phyloP scores from a whole-genome alignment of 2,329 filamentous ascomycete species.

The Venturia effusa region DNA sequence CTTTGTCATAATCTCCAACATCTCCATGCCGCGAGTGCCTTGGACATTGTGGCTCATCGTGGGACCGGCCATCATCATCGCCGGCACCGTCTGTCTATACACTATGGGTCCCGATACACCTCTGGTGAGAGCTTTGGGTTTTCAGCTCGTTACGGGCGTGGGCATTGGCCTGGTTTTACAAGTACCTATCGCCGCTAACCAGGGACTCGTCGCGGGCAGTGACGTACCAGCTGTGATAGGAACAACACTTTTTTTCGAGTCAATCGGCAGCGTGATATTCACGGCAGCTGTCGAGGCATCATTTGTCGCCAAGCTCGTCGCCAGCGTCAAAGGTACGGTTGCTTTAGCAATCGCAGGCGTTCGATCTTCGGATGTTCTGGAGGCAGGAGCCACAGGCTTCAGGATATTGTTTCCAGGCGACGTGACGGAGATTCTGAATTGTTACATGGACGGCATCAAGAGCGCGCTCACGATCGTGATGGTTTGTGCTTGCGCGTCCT shows the following conservation, averaged over 20 bases:
- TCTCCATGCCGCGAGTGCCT: slow-evolving; percentile 21
- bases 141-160: slow-evolving; percentile 33
- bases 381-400: not conserved
- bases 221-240: not conserved
- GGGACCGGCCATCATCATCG: slow-evolving; percentile 20
- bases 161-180: slow-evolving; percentile 33
- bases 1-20: slow-evolving; percentile 18
- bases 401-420: not conserved
- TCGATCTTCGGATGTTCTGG: not conserved
- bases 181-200: slow-evolving; percentile 29
- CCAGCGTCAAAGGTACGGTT: not conserved
- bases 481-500: not conserved
- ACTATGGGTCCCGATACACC: slow-evolving; percentile 28
- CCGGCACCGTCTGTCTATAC: slow-evolving; percentile 31
- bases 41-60: slow-evolving; percentile 23
- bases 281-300: not conserved
- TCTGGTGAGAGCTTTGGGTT: slow-evolving; percentile 34
- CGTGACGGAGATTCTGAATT: not conserved
- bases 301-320: not conserved
- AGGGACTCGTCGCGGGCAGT: slow-evolving; percentile 14
- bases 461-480: not conserved
- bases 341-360: not conserved
- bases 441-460: not conserved
- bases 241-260: not conserved
- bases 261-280: not conserved